These are phyloP conservation scores for Tetraselmis chui DNA, from an alignment of 139 green algal species.

Conservation along the genomic window DNA sequence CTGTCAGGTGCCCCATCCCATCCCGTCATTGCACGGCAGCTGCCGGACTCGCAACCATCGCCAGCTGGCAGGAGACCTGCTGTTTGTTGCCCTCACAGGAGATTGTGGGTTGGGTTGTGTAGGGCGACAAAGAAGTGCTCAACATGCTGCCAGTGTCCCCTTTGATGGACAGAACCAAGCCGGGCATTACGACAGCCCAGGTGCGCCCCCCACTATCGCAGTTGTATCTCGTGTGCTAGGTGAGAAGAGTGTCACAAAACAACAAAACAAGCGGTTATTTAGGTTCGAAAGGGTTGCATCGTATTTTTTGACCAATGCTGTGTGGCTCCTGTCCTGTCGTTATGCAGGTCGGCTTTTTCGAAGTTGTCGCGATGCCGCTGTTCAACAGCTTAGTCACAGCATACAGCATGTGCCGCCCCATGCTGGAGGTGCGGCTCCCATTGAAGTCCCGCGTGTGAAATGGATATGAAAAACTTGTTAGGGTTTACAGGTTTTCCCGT, in stretches of 20 bases:
- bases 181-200: conserved; percentile 50
- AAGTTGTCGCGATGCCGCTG: conserved; percentile 56
- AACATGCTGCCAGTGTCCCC: conserved; percentile 35
- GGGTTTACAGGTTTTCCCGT: no score
- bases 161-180: conserved; percentile 51
- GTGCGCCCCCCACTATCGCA: conserved; percentile 1
- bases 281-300: no score
- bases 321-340: not conserved
- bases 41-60: no score
- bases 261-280: no score
- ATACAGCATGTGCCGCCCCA: conserved; percentile 32
- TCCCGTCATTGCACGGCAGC: no score
- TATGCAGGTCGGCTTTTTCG: conserved; percentile 54
- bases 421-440: conserved; percentile 35
- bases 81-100: not conserved
- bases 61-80: no score
- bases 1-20: conserved; percentile 2
- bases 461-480: no score
- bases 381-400: conserved; percentile 43
- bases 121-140: conserved; percentile 47
- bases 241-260: no score
- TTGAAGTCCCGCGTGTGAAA: no score
- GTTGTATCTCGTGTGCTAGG: not conserved
- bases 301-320: no score
- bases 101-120: not conserved